Conservation (phyloP, 2,329 filamentous ascomycete genomes). For the Epichloe festucae region DNA sequence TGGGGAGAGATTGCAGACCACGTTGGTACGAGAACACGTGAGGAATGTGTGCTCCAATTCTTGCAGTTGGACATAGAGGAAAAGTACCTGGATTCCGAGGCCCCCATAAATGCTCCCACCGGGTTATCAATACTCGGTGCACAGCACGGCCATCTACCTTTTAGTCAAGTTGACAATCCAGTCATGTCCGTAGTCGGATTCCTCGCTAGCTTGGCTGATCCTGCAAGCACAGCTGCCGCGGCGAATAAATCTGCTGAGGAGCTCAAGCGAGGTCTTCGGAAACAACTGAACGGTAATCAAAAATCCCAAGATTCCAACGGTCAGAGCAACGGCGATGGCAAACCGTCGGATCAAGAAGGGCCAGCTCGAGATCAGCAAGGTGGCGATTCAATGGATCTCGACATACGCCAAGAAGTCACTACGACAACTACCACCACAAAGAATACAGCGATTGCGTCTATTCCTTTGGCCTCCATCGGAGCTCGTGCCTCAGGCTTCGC, state of each 20-base stretch:
- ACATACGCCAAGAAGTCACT: constrained; percentile 37
- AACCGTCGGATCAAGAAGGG: background rate
- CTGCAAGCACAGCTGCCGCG: constrained; percentile 78
- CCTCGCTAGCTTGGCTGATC: constrained; percentile 80
- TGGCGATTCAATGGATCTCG: constrained; percentile 51
- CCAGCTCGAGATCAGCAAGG: constrained; percentile 18
- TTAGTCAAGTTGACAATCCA: constrained; percentile 87
- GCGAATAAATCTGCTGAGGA: constrained; percentile 79
- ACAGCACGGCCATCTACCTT: constrained; percentile 70
- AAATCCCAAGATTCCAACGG: constrained; percentile 40
- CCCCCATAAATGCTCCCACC: constrained; percentile 34
- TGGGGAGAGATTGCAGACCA: constrained; percentile 90
- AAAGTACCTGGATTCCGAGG: constrained; percentile 79
- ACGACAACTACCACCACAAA: constrained; percentile 37
- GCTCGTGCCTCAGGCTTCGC: constrained; percentile 78
- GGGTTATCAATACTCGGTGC: constrained; percentile 56
- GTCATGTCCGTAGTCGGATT: constrained; percentile 95
- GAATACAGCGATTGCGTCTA: constrained; percentile 48
- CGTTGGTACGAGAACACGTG: constrained; percentile 78
- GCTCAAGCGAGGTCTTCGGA: constrained; percentile 67
- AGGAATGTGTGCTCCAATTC: constrained; percentile 96
- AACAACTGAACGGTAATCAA: constrained; percentile 53
- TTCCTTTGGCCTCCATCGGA: constrained; percentile 75
- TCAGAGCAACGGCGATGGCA: constrained; percentile 34
- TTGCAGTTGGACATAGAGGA: constrained; percentile 94